Evolutionary conservation across 345 rosid species (phyloP), one percentile per base, ranked within the genome.

Genomic region (Conringia planisiliqua): DNA sequence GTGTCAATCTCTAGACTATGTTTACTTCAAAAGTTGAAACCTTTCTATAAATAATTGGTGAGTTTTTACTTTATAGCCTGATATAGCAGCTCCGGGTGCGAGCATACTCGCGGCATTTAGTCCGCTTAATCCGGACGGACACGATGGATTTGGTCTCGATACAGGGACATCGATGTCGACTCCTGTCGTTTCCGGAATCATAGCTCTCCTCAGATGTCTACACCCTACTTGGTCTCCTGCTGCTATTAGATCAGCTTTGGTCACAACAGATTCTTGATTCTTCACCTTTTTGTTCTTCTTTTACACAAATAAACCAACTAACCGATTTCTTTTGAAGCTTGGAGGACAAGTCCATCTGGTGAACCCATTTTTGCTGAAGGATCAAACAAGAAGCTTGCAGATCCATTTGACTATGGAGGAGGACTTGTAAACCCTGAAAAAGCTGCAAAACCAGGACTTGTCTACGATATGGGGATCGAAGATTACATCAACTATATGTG

Each of bases 351-450:
- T 75, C 76, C 82, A 61, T 76, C 66, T 8, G 83, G 85, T 20
- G 72, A 74, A 66, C 89, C 85, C 10, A 79, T 87, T 61, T 76
- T 83, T 16, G 81, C 90, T 0, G 79, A 85, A 5, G 90, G 85
- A 73, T 83, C 81, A 38, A 85, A 35, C 51, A 24, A 20, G 14
- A 62, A 89, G 38, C 66, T 72, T 8, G 93, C 93, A 13, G 74
- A 86, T 72, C 84, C 92, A 36, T 90, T 90, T 14, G 91, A 90
- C 71, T 78, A 67, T 14, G 96, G 96, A 50, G 89, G 89, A 39
- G 96, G 93, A 27, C 84, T 81, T 27, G 82, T 72, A 13, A 82
- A 85, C 67, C 89, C 89, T 14, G 77, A 82, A 24, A 75, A 40
- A 1, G 96, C 89, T 6, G 84, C 83, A 26, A 58, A 80, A n/a